These are phyloP conservation scores for Bassia scoparia DNA, from an alignment of 148 eudicot genomes.

Conservation along the genomic window DNA sequence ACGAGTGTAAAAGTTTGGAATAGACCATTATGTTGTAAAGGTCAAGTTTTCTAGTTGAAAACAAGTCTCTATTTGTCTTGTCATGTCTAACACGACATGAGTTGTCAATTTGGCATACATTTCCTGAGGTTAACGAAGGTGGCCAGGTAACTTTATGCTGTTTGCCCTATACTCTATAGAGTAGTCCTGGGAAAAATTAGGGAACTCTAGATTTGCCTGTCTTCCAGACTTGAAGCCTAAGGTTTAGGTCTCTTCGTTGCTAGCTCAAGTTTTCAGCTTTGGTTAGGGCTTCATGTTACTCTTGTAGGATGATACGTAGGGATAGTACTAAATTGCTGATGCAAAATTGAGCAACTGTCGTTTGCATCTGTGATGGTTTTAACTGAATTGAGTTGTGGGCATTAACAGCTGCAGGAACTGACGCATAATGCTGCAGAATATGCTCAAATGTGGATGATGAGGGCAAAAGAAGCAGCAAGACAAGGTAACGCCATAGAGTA, in stretches of 20 bases:
- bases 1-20: no score
- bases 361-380: slow-evolving; percentile 4
- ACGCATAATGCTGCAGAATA: slow-evolving; percentile 50
- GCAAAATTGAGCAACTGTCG: background rate
- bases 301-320: slow-evolving; percentile 1
- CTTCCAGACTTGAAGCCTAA: background rate
- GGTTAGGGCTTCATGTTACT: background rate
- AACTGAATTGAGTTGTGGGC: slow-evolving; percentile 20
- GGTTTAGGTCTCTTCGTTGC: background rate
- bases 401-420: slow-evolving; percentile 54
- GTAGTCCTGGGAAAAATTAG: background rate
- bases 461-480: slow-evolving; percentile 64
- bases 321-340: background rate
- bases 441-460: slow-evolving; percentile 60
- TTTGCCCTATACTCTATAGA: no score
- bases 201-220: background rate
- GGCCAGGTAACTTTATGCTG: no score
- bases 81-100: no score
- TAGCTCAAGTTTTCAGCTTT: background rate
- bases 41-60: no score
- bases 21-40: no score
- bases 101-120: no score
- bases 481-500: slow-evolving; percentile 53
- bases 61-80: no score
- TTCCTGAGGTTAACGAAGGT: no score